phyloP scores from a whole-genome alignment of 768 basidiomycete genomes.

The Dioszegia crocea region DNA sequence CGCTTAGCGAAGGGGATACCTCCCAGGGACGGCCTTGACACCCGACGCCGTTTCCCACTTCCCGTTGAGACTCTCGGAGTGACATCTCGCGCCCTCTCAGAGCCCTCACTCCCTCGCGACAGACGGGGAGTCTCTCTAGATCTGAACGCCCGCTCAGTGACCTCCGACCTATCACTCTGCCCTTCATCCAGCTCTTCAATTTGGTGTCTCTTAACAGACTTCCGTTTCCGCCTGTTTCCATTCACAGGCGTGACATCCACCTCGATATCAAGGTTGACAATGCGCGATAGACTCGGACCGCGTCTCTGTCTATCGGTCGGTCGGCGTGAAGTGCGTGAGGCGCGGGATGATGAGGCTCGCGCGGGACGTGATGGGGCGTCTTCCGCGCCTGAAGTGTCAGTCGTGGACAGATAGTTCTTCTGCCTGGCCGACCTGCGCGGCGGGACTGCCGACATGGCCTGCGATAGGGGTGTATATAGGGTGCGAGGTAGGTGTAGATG shows the following conservation, averaged over 20 bases:
- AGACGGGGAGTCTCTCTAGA: neutral
- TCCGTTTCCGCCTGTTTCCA: neutral
- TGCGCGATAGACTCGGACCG: neutral
- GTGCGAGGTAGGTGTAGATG: too few relatives aligned
- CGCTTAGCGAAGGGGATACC: conserved; percentile 23
- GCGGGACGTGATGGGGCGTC: neutral
- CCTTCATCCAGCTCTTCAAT: neutral
- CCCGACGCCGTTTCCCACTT: neutral
- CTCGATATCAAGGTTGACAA: conserved; percentile 5
- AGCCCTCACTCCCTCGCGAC: neutral
- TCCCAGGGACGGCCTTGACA: conserved; percentile 1
- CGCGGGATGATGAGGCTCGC: neutral
- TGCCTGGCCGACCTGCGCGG: neutral
- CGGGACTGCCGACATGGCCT: neutral
- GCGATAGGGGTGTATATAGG: neutral
- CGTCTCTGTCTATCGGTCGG: neutral
- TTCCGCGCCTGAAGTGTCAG: neutral
- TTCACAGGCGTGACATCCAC: neutral
- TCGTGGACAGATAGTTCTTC: neutral
- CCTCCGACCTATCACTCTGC: neutral
- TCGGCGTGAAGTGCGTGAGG: neutral
- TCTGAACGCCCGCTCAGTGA: neutral
- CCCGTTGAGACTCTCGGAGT: neutral
- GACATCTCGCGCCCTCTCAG: too few relatives aligned
- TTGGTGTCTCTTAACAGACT: neutral